Conservation (phyloP, 2,329 filamentous ascomycete species). For the Parafenestella ontariensis region DNA sequence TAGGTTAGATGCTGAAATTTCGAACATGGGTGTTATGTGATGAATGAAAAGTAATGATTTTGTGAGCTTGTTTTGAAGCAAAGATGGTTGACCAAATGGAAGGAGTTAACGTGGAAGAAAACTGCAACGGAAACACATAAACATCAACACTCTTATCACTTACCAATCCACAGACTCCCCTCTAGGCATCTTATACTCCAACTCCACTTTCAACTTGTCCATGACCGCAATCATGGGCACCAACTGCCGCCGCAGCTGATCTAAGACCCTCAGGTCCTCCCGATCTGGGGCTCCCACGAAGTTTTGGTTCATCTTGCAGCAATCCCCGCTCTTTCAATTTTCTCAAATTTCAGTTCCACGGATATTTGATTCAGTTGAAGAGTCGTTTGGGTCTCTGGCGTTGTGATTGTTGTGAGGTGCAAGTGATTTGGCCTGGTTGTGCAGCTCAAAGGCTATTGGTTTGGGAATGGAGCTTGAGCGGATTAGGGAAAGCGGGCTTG, state of each 20-base stretch:
- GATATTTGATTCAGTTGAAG: background rate
- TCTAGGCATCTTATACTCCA: constrained; percentile 24
- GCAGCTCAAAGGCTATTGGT: constrained; percentile 11
- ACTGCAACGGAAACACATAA: constrained; percentile 34
- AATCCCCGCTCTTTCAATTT: constrained; percentile 5
- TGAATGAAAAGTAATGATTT: background rate
- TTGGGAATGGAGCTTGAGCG: constrained; percentile 1
- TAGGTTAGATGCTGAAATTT: background rate
- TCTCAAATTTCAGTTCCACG: background rate
- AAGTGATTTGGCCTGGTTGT: constrained; percentile 1
- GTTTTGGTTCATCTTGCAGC: constrained; percentile 31
- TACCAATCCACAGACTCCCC: constrained; percentile 30
- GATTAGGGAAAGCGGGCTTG: constrained; percentile 8
- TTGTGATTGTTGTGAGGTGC: constrained; percentile 1
- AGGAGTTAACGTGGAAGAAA: constrained; percentile 37
- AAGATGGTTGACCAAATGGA: background rate
- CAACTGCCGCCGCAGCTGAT: constrained; percentile 31
- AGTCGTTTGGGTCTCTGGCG: background rate
- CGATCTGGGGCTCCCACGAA: constrained; percentile 30
- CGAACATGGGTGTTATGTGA: background rate
- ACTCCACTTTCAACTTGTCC: constrained; percentile 29
- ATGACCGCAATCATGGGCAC: constrained; percentile 35
- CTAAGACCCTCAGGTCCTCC: constrained; percentile 31
- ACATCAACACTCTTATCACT: constrained; percentile 62
- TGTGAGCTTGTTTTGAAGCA: background rate